Base-by-base conservation (phyloP, 2,329 filamentous ascomycete genomes). In the Leptodontidium sp. region DNA sequence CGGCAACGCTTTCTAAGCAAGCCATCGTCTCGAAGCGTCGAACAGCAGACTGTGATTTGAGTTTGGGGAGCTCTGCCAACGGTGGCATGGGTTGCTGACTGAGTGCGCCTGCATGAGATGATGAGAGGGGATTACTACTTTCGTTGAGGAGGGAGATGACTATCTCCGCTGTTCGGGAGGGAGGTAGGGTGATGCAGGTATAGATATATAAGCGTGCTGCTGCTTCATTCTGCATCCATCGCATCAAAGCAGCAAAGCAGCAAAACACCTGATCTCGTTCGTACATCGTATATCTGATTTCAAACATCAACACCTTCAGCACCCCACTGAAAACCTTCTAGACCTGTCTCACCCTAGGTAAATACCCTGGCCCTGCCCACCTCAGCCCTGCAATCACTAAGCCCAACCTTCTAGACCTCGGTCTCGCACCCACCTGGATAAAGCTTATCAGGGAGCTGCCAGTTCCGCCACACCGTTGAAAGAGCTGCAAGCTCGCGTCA, bases 1-100 rank as follows among this genome's bases (percentile, higher is more conserved):
- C 59, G 59, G 59, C 26, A 21, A 62, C 59, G 59, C 59, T 62
- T 62, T 62, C 59, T 62, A 62, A 62, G 59, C 59, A 62, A 50
- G 43, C 59, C 24, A 32, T 29, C 12, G 14, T 43, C 43, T 47
- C 15, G 43, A 45, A 15, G 50, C 15, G 29, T 32, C 29, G 29
- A 32, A 32, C 29, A 32, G 29, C 15, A 50, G 15, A 11, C 47
- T 7, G 11, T 62, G 59, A 62, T 62, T 62, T 62, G 59, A 62
- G 43, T 62, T 62, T 29, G 17, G 21, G 24, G 35, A 40, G 38
- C 38, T 40, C 9, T 59, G 35, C 57, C 57, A 43, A 45, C 12
- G 15, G 14, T 40, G 29, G 17, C 2, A 38, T 14, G 17, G n/a
- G 9, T 59, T 32, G 57, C 57, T 59, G 21, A 59, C 57, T 59